Conservation (phyloP, 768 basidiomycete genomes). For the Agaricus bisporus region DNA sequence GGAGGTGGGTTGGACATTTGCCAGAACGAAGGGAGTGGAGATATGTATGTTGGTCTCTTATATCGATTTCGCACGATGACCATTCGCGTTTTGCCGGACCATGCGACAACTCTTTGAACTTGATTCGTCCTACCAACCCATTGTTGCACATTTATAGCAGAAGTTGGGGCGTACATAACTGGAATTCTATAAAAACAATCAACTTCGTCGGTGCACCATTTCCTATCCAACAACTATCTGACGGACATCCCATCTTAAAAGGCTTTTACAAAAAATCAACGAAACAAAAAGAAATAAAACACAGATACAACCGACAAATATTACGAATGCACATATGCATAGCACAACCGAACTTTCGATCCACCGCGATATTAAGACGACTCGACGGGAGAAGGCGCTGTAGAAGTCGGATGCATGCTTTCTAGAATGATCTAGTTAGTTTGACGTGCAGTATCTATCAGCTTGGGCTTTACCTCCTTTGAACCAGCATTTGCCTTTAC, state of each 20-base stretch:
- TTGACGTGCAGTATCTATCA: background rate
- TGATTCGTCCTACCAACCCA: background rate
- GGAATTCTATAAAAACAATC: constrained; percentile 7
- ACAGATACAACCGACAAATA: constrained; percentile 8
- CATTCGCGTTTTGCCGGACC: constrained; percentile 40
- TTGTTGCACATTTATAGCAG: background rate
- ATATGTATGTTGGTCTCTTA: constrained; percentile 16
- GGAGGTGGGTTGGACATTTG: constrained; percentile 53
- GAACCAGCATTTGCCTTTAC: constrained; percentile 85
- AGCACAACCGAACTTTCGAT: constrained; percentile 1
- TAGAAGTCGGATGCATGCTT: constrained; percentile 6
- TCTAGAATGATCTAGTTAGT: constrained; percentile 3
- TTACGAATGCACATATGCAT: constrained; percentile 11
- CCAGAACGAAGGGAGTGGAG: constrained; percentile 12
- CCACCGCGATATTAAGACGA: constrained; percentile 5
- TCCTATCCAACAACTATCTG: background rate
- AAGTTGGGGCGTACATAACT: constrained; percentile 7
- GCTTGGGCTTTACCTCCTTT: constrained; percentile 49
- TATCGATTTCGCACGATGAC: constrained; percentile 72
- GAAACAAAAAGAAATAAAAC: constrained; percentile 6
- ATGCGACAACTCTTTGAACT: background rate
- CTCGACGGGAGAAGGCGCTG: background rate
- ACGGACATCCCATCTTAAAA: constrained; percentile 1
- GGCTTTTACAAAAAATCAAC: no score
- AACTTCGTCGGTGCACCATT: background rate